These are phyloP conservation scores for Nigrospora sphaerica DNA, from an alignment of 2,329 filamentous ascomycete species.

Conservation along the genomic window DNA sequence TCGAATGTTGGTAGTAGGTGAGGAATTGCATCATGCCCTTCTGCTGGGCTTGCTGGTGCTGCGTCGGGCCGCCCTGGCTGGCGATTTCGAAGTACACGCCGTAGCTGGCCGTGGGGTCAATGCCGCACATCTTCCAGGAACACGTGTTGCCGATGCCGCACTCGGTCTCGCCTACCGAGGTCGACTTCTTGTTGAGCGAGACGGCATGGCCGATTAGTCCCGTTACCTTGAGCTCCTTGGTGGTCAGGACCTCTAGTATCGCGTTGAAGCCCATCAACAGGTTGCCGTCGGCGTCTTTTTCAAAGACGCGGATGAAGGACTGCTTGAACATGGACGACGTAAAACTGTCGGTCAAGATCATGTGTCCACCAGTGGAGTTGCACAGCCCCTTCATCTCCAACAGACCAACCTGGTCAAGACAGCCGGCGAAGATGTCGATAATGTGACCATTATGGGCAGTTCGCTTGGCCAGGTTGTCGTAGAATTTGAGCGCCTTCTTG, in stretches of 20 bases:
- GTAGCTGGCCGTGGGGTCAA: slow-evolving; percentile 89
- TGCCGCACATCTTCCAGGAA: slow-evolving; percentile 99
- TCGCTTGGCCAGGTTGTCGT: slow-evolving; percentile 87
- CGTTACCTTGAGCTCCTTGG: slow-evolving; percentile 96
- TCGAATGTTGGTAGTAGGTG: slow-evolving; percentile 97
- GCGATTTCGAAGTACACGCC: slow-evolving; percentile 98
- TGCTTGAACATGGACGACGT: slow-evolving; percentile 99
- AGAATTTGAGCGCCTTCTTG: slow-evolving; percentile 96
- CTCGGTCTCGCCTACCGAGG: slow-evolving; percentile 93
- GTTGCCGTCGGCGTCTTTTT: slow-evolving; percentile 93
- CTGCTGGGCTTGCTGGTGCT: slow-evolving; percentile 79
- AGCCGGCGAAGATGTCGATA: slow-evolving; percentile 95
- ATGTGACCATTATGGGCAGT: slow-evolving; percentile 95
- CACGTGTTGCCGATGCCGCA: slow-evolving; percentile 98
- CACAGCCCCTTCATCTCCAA: slow-evolving; percentile 97
- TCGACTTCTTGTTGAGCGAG: slow-evolving; percentile 96
- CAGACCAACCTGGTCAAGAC: slow-evolving; percentile 92
- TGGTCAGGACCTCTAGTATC: slow-evolving; percentile 89
- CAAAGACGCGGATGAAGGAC: slow-evolving; percentile 93
- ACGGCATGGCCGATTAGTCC: slow-evolving; percentile 95
- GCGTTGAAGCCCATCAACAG: slow-evolving; percentile 98
- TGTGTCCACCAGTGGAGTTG: slow-evolving; percentile 94
- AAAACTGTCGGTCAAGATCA: slow-evolving; percentile 97
- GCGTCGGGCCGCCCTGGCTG: slow-evolving; percentile 78
- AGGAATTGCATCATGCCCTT: slow-evolving; percentile 97